Evolutionary conservation across 2,329 filamentous ascomycete genomes (phyloP).

Genomic region (Byssoonygena ceratinophila): DNA sequence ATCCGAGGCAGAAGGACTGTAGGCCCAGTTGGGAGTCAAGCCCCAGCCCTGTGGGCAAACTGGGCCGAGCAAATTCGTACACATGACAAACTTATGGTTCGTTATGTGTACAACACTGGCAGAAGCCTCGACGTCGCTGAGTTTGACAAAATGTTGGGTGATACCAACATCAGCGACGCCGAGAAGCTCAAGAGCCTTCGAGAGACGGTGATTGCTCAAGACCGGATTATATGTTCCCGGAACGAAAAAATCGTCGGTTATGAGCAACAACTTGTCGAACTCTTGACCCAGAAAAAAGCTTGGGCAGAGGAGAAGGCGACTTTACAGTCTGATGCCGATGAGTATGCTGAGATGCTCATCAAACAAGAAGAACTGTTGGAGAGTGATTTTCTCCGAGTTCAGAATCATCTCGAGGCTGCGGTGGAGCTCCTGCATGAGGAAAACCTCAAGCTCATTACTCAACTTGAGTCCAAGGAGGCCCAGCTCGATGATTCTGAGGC

Average conservation of each 20-base stretch:
- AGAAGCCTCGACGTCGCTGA: not conserved
- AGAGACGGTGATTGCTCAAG: not conserved
- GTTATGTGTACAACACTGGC: not conserved
- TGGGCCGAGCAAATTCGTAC: not conserved
- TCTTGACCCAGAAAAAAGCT: not conserved
- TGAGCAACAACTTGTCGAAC: not conserved
- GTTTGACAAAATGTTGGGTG: not conserved
- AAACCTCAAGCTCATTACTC: not conserved
- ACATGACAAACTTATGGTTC: not conserved
- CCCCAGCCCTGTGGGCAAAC: constrained; percentile 1
- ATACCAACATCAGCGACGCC: not conserved
- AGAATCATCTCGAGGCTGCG: not conserved
- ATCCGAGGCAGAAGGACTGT: not conserved
- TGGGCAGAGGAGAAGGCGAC: not conserved
- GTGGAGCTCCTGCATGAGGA: not conserved
- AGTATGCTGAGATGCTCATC: not conserved
- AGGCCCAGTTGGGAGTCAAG: not conserved
- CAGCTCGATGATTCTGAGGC: not conserved
- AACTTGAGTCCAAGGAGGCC: not conserved
- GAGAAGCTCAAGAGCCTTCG: not conserved
- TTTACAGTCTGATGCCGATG: not conserved
- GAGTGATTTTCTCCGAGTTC: not conserved
- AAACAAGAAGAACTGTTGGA: not conserved
- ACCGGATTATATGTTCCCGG: not conserved
- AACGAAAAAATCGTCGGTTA: not conserved